Evolutionary conservation across 2,329 filamentous ascomycete species (phyloP).

Genomic region (Emydomyces testavorans): DNA sequence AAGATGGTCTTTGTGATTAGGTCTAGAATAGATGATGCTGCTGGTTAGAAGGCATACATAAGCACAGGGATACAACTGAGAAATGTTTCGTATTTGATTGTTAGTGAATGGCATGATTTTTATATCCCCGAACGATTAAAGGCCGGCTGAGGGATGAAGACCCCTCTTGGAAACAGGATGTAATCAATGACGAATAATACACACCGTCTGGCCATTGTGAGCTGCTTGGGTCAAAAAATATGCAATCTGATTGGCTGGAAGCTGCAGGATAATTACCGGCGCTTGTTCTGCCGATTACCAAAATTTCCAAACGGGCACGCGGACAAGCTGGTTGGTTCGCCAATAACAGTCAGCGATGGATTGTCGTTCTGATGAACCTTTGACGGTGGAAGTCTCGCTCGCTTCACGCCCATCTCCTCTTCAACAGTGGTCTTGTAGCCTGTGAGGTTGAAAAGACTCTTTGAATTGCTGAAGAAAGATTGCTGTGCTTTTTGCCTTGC

Average conservation of each 20-base stretch:
- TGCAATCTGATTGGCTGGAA: neutral
- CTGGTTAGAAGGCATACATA: neutral
- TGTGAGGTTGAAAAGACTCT: constrained; percentile 3
- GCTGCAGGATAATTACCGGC: neutral
- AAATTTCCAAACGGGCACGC: constrained; percentile 11
- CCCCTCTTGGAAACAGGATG: constrained; percentile 11
- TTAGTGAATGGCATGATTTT: neutral
- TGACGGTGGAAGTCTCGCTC: neutral
- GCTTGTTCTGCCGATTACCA: constrained; percentile 7
- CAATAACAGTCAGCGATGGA: constrained; percentile 5
- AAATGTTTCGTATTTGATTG: neutral
- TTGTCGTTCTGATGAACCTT: constrained; percentile 4
- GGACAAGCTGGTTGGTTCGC: constrained; percentile 9
- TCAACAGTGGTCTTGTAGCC: constrained; percentile 3
- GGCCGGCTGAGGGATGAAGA: neutral
- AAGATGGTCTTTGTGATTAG: too few species aligned
- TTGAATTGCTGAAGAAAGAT: neutral
- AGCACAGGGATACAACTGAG: neutral
- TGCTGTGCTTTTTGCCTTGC: neutral
- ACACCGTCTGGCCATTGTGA: neutral
- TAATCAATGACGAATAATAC: constrained; percentile 1
- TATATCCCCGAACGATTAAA: neutral
- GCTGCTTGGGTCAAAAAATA: neutral
- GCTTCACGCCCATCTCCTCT: neutral
- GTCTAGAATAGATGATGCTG: too few species aligned